Evolutionary conservation across 208 protist species (phyloP).

Genomic region (Leishmania gerbilli): DNA sequence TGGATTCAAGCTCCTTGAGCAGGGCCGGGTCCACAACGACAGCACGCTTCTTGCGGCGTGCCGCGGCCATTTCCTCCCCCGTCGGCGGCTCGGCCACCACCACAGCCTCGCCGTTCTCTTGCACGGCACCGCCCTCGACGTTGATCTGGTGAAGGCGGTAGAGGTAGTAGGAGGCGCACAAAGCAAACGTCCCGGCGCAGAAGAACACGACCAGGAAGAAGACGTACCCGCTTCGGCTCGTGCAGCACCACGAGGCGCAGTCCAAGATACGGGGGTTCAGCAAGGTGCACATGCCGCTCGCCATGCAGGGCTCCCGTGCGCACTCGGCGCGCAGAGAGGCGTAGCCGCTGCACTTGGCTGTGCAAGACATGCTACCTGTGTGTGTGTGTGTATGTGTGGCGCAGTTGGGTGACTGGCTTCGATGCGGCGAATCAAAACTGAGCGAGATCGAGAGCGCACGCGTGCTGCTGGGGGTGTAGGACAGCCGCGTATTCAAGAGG

Average conservation of each 20-base stretch:
- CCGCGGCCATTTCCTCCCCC: conserved; percentile 35
- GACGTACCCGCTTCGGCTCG: conserved; percentile 59
- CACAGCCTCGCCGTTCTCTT: conserved; percentile 49
- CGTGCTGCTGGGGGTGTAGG: not conserved
- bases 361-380: conserved; percentile 42
- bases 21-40: conserved; percentile 62
- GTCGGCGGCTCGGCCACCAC: conserved; percentile 30
- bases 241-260: conserved; percentile 82
- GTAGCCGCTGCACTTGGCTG: conserved; percentile 66
- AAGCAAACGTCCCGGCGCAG: conserved; percentile 62
- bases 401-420: not conserved
- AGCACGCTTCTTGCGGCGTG: conserved; percentile 54
- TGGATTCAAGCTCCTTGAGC: conserved; percentile 45
- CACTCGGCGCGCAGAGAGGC: conserved; percentile 74
- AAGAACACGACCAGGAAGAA: conserved; percentile 85
- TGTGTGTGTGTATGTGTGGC: not conserved
- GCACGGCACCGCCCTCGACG: conserved; percentile 64
- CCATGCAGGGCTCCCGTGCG: conserved; percentile 69
- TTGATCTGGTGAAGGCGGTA: conserved; percentile 79
- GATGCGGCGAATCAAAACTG: not conserved
- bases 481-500: conserved; percentile 28
- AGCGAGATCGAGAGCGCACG: not conserved
- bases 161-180: conserved; percentile 73
- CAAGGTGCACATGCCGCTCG: conserved; percentile 67
- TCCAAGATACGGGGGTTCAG: conserved; percentile 42